Evolutionary conservation across 768 basidiomycete species (phyloP), one percentile per base, ranked within the genome.

Genomic region (Strobilomyces confusus): DNA sequence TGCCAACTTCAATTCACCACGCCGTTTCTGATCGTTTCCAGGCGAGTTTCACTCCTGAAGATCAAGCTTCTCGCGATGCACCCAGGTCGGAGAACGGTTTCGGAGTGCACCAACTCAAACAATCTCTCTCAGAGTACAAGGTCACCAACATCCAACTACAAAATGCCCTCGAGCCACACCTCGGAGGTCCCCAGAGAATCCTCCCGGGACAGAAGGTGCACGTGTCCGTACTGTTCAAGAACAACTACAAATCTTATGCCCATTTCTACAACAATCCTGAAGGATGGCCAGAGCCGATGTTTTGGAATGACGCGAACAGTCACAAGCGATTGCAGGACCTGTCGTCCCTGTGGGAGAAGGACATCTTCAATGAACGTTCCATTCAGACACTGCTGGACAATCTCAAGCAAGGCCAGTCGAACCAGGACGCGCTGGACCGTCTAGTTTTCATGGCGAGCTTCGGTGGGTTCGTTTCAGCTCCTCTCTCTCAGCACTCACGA

Each of bases 41-140:
- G 83, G 80, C 82, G 1, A 87, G 86, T 60, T 89, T 78, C 63
- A 76, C 29, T 29, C 1, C 29, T 9, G 1, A 29, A 29, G 29
- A 29, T 29, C 29, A 29, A 9, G 29, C 29, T 3, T 29, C 29
- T 29, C 29, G 29, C 6, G 2, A 29, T 29, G 29, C 29, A 8
- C 2, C 29, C 29, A 8, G 7, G 29, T 29, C 29, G 6, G 29
- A 29, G 29, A 29, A 29, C 29, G 29, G 29, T 29, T 29, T 29
- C 29, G 7, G 6, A 29, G 29, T 29, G 29, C 29, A 29, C 29
- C 29, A 29, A 29, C 29, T 29, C 29, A 9, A 29, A 29, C 29
- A 29, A 29, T 29, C 29, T 8, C 26, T 29, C 29, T 29, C 29
- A 6, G 29, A 29, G 29, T 8, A 8, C 5, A 29, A 29, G 29